phyloP scores from a whole-genome alignment of 1,284 basidiomycete genomes.

The Ceratobasidium sp. region DNA sequence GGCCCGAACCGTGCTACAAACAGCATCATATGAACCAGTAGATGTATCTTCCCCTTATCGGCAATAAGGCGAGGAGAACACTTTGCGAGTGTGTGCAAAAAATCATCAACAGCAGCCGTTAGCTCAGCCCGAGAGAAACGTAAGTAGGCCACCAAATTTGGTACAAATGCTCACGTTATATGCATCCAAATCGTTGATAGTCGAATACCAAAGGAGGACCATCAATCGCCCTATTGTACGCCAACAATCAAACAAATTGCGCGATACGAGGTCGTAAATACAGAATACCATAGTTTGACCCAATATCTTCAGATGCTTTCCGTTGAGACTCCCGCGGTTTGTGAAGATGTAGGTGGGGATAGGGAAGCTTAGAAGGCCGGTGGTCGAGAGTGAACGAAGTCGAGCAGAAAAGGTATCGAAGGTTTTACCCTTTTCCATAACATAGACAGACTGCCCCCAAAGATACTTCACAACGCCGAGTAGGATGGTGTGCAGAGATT shows the following conservation, averaged over 20 bases:
- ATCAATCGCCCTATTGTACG: conserved; percentile 51
- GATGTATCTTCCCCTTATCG: conserved; percentile 58
- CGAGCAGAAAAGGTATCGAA: conserved; percentile 50
- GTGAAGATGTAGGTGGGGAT: conserved; percentile 52
- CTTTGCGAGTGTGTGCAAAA: conserved; percentile 55
- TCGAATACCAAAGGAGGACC: conserved; percentile 54
- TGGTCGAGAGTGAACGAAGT: conserved; percentile 41
- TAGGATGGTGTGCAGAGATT: conserved; percentile 56
- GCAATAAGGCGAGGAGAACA: conserved; percentile 57
- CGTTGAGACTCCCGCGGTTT: conserved; percentile 54
- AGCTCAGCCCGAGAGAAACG: conserved; percentile 53
- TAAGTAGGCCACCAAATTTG: too few relatives aligned
- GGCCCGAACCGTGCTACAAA: conserved; percentile 59
- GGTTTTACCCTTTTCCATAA: conserved; percentile 51
- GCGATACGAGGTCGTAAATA: conserved; percentile 52
- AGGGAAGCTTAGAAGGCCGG: conserved; percentile 29
- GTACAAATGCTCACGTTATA: conserved; percentile 50
- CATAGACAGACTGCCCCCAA: conserved; percentile 53
- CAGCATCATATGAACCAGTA: conserved; percentile 56
- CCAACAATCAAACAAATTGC: conserved; percentile 52
- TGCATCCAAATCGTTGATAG: conserved; percentile 51
- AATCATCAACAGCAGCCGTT: conserved; percentile 54
- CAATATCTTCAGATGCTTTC: conserved; percentile 56
- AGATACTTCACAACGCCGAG: conserved; percentile 58
- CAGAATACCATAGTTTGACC: conserved; percentile 54